These are phyloP conservation scores for Pseudozyma hubeiensis DNA, from an alignment of 1,284 basidiomycete genomes.

Conservation along the genomic window DNA sequence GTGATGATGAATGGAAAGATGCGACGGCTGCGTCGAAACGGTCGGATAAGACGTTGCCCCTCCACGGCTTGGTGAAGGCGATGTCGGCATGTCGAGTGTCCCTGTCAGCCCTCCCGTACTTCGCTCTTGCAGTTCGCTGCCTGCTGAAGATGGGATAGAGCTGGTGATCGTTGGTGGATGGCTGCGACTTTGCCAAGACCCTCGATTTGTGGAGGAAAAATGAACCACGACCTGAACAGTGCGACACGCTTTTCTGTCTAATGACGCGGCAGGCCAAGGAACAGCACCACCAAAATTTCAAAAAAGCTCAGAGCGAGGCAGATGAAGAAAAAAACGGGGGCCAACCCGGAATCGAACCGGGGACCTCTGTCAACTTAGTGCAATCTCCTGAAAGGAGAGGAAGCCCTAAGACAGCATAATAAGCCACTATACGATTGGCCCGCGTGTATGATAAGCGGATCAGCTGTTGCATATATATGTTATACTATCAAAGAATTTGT, in stretches of 20 bases:
- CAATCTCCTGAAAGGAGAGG: constrained; percentile 15
- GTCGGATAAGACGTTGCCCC: constrained; percentile 9
- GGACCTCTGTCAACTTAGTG: constrained; percentile 56
- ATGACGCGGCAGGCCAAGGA: constrained; percentile 2
- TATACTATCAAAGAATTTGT: too few species aligned
- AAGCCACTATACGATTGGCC: constrained; percentile 56
- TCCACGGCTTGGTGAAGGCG: neutral
- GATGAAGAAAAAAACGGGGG: constrained; percentile 28
- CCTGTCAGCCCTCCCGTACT: too few species aligned
- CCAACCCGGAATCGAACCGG: constrained; percentile 57
- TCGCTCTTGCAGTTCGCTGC: neutral
- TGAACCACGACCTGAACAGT: neutral
- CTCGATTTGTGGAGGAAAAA: neutral
- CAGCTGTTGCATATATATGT: neutral
- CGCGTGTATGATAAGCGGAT: neutral
- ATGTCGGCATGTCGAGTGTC: constrained; percentile 4
- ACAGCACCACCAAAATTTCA: neutral
- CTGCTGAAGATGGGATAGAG: neutral
- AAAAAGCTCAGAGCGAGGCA: too few species aligned
- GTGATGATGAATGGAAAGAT: constrained; percentile 14
- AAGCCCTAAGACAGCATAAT: constrained; percentile 58
- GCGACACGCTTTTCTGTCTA: constrained; percentile 1
- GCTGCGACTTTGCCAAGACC: neutral
- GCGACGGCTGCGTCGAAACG: constrained; percentile 25
- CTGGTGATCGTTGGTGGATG: neutral